phyloP scores from a whole-genome alignment of 23 red algal genomes.

The Gracilaria gracilis region DNA sequence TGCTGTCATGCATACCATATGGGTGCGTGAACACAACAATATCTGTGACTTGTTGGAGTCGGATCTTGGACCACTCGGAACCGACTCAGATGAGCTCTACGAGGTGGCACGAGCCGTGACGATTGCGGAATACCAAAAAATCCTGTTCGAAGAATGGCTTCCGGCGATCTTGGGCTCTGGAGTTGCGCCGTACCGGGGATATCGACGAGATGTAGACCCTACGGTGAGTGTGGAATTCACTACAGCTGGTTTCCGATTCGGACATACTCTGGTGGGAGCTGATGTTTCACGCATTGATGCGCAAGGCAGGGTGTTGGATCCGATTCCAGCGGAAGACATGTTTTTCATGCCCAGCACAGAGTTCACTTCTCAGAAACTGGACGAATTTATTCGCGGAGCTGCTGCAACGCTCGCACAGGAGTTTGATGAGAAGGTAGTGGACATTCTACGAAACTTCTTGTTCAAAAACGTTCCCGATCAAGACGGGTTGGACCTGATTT shows the following conservation, averaged over 20 bases:
- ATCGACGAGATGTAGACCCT: constrained; percentile 13
- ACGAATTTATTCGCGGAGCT: constrained; percentile 37
- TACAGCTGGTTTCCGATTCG: constrained; percentile 56
- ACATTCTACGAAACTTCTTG: constrained; percentile 44
- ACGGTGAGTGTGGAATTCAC: constrained; percentile 59
- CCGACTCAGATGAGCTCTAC: constrained; percentile 12
- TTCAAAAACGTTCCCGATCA: constrained; percentile 33
- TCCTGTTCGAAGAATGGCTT: constrained; percentile 47
- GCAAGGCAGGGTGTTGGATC: background rate
- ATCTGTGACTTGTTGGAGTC: background rate
- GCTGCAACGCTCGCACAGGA: constrained; percentile 28
- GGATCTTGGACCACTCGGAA: background rate
- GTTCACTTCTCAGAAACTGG: background rate
- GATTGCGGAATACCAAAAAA: constrained; percentile 23
- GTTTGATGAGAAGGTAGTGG: constrained; percentile 32
- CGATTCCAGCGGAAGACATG: constrained; percentile 17
- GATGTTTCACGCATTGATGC: background rate
- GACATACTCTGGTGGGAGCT: constrained; percentile 42
- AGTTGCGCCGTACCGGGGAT: constrained; percentile 37
- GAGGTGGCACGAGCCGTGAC: constrained; percentile 39
- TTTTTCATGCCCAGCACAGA: constrained; percentile 23
- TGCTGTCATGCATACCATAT: constrained; percentile 50
- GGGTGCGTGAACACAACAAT: constrained; percentile 53
- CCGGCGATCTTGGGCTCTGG: constrained; percentile 22
- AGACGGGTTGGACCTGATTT: constrained; percentile 23